Conservation (phyloP, 306 rosid species). For the Herpetospermum pedunculosum region DNA sequence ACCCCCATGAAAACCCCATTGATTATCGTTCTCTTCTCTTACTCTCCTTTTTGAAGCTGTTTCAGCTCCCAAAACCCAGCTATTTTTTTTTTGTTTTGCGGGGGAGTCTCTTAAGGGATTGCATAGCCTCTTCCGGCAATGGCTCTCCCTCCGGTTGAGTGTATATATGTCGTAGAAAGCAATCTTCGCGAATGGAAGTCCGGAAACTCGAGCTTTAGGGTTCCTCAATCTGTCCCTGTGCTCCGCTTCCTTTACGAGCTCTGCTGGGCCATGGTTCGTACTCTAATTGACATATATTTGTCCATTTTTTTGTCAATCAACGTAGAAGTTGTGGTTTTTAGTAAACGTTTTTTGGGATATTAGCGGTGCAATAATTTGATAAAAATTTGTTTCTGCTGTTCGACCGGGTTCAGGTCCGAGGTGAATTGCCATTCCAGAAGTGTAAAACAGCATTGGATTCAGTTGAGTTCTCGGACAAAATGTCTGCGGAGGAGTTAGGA, state of each 20-base stretch:
- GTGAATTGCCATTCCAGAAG: conserved; percentile 82
- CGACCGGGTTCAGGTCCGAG: conserved; percentile 49
- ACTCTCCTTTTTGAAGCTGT: background rate
- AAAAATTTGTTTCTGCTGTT: background rate
- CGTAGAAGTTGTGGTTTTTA: background rate
- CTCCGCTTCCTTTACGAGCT: conserved; percentile 96
- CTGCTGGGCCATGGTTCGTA: conserved; percentile 67
- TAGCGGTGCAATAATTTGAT: conserved; percentile 1
- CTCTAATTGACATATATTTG: background rate
- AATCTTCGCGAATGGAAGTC: conserved; percentile 79
- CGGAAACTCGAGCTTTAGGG: conserved; percentile 50
- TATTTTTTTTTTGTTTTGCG: background rate
- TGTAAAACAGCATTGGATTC: conserved; percentile 82
- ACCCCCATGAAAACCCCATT: background rate
- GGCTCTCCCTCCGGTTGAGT: conserved; percentile 68
- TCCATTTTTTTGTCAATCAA: conserved; percentile 1
- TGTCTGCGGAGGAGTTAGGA: conserved; percentile 45
- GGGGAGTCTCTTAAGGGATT: conserved; percentile 16
- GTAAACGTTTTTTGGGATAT: background rate
- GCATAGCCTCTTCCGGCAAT: conserved; percentile 23
- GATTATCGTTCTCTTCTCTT: background rate
- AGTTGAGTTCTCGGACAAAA: conserved; percentile 43
- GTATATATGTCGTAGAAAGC: conserved; percentile 49
- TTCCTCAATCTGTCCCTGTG: conserved; percentile 52
- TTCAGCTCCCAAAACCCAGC: background rate